Evolutionary conservation across 805 yeast genomes (phyloP).

Genomic region (Barnettozyma sucrosica): DNA sequence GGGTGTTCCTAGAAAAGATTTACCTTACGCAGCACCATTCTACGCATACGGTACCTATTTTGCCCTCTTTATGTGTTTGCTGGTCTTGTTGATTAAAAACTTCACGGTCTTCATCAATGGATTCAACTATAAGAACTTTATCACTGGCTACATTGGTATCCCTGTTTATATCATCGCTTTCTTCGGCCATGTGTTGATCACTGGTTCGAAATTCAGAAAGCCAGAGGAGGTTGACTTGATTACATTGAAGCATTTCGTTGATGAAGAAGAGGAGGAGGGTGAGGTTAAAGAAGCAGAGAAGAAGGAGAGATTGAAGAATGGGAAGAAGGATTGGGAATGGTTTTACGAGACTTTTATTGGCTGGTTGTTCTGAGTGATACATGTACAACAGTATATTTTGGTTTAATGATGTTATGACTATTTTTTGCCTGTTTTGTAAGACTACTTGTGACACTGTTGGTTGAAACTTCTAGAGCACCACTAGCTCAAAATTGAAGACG

Average conservation of each 20-base stretch:
- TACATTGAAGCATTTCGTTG: conserved; percentile 41
- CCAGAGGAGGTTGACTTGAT: conserved; percentile 56
- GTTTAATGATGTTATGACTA: not conserved
- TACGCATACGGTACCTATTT: conserved; percentile 65
- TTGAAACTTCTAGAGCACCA: too few relatives aligned
- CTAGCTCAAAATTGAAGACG: too few relatives aligned
- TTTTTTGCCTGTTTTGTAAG: not conserved
- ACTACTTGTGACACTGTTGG: too few relatives aligned
- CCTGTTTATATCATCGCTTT: conserved; percentile 65
- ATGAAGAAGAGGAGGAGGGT: conserved; percentile 23
- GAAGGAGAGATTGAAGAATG: conserved; percentile 20
- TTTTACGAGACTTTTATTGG: conserved; percentile 40
- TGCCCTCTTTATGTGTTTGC: conserved; percentile 46
- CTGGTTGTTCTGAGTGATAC: conserved; percentile 35
- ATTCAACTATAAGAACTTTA: conserved; percentile 62
- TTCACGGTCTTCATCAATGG: conserved; percentile 65
- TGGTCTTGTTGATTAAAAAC: conserved; percentile 61
- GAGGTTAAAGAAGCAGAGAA: conserved; percentile 23
- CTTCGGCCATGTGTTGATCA: conserved; percentile 58
- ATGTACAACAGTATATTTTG: too few relatives aligned
- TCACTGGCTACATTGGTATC: conserved; percentile 74
- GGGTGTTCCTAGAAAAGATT: conserved; percentile 48
- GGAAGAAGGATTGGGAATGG: conserved; percentile 34
- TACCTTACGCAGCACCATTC: conserved; percentile 61
- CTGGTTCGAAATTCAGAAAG: conserved; percentile 40